Base-by-base conservation (phyloP, 108 stramenopile genomes). In the Pseudonitzschia delicatissima region DNA sequence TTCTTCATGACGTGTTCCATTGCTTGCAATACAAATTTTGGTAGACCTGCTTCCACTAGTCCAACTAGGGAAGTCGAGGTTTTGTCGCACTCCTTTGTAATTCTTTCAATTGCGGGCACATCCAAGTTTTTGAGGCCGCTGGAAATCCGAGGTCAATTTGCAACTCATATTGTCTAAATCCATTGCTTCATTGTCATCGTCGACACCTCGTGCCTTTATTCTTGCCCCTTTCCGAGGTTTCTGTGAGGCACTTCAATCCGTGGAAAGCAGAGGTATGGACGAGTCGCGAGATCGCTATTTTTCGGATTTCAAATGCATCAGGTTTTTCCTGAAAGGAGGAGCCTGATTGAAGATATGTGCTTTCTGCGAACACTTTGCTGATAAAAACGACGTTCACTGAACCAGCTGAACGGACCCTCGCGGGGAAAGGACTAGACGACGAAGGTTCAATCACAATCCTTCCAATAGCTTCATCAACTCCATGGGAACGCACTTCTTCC, bases 81-180 rank as follows among this genome's bases (percentile, higher is more conserved):
- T 40, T 69, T 80, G n/a, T 69, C 61, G 57, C 75, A 80, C 42
- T 80, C 79, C 20, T 69, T 77, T 1, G 52, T 51, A 4, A 76
- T 60, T 9, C n/a, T 44, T 42, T 73, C 67, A 26, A 80, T 73
- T 2, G 79, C 71, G 13, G 71, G 48, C 12, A 29, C 32, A 27
- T 80, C 79, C 45, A 80, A 67, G 13, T 53, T 17, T 31, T 40
- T 53, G 21, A 61, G 25, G 32, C 21, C 58, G n/a, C 48, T n/a
- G 67, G 32, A 50, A 77, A 25, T 57, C 62, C 49, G 26, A 52
- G 20, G 26, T 61, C 26, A 37, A 42, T 5, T 20, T 25, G 0
- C 39, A 15, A 23, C 36, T 39, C 18, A 26, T 20, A 40, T 34
- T 7, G 18, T 53, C 50, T 31, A 33, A 12, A 26, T 47, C 66